phyloP scores from a whole-genome alignment of 495 filamentous ascomycete genomes.

The Penicillium bovifimosum region DNA sequence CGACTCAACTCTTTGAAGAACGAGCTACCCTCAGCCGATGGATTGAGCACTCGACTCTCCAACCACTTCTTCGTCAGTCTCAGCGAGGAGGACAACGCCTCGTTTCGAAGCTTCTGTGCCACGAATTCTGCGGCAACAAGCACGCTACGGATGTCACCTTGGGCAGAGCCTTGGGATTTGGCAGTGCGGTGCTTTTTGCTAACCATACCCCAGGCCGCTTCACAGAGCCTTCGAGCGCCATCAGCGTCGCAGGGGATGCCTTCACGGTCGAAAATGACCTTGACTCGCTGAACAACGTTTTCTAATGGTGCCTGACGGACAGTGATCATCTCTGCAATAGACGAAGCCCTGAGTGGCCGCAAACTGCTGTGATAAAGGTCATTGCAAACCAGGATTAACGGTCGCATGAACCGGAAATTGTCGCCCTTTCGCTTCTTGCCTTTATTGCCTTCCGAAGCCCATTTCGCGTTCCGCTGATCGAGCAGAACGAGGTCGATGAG shows the following conservation, averaged over 20 bases:
- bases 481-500: slow-evolving; percentile 80
- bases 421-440: slow-evolving; percentile 64
- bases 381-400: slow-evolving; percentile 91
- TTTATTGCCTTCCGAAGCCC: slow-evolving; percentile 29
- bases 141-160: slow-evolving; percentile 87
- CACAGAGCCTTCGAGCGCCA: slow-evolving; percentile 82
- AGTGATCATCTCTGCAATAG: slow-evolving; percentile 83
- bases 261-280: slow-evolving; percentile 77
- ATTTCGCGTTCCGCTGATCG: slow-evolving; percentile 72
- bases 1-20: slow-evolving; percentile 72
- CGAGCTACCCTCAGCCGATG: slow-evolving; percentile 66
- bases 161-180: slow-evolving; percentile 52
- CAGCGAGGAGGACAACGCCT: slow-evolving; percentile 22
- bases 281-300: slow-evolving; percentile 76
- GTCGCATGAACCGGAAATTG: slow-evolving; percentile 76
- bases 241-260: slow-evolving; percentile 80
- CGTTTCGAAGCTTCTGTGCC: slow-evolving; percentile 68
- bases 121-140: slow-evolving; percentile 96
- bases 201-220: slow-evolving; percentile 85
- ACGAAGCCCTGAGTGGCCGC: slow-evolving; percentile 72
- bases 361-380: slow-evolving; percentile 94
- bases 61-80: slow-evolving; percentile 76
- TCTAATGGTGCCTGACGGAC: slow-evolving; percentile 83
- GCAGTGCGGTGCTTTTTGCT: slow-evolving; percentile 54
- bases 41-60: slow-evolving; percentile 67